These are phyloP conservation scores for Chlorella sp. DNA, from an alignment of 139 green algal species.

Conservation along the genomic window DNA sequence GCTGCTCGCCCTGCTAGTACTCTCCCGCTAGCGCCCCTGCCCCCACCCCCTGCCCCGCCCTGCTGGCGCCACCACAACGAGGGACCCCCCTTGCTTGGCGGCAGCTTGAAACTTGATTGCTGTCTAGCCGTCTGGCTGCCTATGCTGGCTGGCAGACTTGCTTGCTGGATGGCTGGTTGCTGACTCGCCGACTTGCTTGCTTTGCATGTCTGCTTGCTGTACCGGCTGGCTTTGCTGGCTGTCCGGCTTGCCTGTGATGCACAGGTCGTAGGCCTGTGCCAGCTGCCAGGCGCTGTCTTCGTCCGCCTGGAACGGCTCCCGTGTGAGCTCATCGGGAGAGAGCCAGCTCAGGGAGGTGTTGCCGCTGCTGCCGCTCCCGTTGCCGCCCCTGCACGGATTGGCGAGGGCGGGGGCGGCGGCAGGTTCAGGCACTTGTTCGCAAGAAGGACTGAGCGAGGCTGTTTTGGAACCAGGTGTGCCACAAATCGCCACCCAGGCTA, in stretches of 20 bases:
- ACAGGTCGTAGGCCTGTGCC: slow-evolving; percentile 88
- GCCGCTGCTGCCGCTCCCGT: not conserved
- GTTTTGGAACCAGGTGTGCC: too few relatives aligned
- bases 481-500: too few relatives aligned
- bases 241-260: slow-evolving; percentile 66
- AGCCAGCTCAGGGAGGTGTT: slow-evolving; percentile 25
- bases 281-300: slow-evolving; percentile 66
- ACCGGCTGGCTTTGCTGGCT: not conserved
- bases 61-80: too few relatives aligned
- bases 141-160: too few relatives aligned
- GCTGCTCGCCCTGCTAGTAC: too few relatives aligned
- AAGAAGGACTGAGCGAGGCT: too few relatives aligned
- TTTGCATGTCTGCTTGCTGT: slow-evolving; percentile 56
- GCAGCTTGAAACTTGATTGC: too few relatives aligned
- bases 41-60: too few relatives aligned
- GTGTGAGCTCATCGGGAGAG: slow-evolving; percentile 28
- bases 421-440: not conserved
- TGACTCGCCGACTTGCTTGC: slow-evolving; percentile 50
- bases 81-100: too few relatives aligned
- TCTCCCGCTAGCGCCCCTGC: too few relatives aligned
- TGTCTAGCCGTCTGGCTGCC: too few relatives aligned
- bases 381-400: not conserved
- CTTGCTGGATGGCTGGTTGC: slow-evolving; percentile 51
- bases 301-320: slow-evolving; percentile 54
- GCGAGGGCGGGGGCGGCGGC: not conserved